These are phyloP conservation scores for Blastobotrys peoriensis DNA, from an alignment of 805 yeast genomes.

Conservation along the genomic window DNA sequence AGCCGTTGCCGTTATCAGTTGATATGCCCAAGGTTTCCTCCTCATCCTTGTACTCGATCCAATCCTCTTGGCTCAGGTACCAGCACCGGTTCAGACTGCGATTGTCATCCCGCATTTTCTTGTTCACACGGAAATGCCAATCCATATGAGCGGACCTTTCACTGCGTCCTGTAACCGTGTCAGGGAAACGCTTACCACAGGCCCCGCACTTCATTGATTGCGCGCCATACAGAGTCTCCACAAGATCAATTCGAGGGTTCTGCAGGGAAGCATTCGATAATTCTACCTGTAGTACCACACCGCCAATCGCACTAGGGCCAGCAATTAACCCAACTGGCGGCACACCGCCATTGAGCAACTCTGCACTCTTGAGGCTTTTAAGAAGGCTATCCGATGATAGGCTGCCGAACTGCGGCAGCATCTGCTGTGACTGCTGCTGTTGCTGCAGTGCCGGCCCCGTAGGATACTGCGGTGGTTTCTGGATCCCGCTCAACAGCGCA, in stretches of 20 bases:
- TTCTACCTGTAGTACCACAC: slow-evolving; percentile 20
- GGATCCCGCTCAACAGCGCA: neutral
- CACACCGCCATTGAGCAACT: slow-evolving; percentile 17
- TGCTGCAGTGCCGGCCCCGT: slow-evolving; percentile 1
- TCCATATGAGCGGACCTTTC: slow-evolving; percentile 69
- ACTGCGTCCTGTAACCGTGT: slow-evolving; percentile 48
- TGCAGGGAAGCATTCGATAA: slow-evolving; percentile 28
- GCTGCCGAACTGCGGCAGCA: neutral
- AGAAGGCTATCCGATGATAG: neutral
- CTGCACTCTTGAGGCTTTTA: slow-evolving; percentile 22
- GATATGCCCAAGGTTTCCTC: slow-evolving; percentile 45
- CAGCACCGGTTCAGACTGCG: slow-evolving; percentile 67
- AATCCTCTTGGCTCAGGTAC: slow-evolving; percentile 67
- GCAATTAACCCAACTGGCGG: slow-evolving; percentile 2
- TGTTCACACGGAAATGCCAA: slow-evolving; percentile 94
- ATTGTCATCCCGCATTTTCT: slow-evolving; percentile 48
- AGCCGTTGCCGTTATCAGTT: slow-evolving; percentile 15
- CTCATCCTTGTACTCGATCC: slow-evolving; percentile 68
- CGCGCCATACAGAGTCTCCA: slow-evolving; percentile 43
- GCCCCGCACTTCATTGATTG: slow-evolving; percentile 78
- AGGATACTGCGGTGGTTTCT: neutral
- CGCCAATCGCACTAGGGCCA: slow-evolving; percentile 2
- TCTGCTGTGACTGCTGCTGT: slow-evolving; percentile 5
- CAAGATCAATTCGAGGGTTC: slow-evolving; percentile 28
- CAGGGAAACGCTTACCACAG: slow-evolving; percentile 81